Evolutionary conservation across 148 eudicot genomes (phyloP).

Genomic region (Chenopodium album): DNA sequence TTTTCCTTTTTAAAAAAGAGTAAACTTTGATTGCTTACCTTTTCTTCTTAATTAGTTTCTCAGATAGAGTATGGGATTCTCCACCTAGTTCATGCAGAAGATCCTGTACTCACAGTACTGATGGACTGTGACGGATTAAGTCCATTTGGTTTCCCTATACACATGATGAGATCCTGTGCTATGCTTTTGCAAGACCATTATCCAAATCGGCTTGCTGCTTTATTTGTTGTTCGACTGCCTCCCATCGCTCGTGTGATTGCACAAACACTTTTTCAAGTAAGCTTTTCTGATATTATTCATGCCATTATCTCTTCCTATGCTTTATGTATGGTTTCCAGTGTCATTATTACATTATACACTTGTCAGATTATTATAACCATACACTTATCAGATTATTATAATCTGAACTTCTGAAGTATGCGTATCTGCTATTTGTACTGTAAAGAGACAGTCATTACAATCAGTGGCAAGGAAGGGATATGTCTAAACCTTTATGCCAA

Average conservation of each 20-base stretch:
- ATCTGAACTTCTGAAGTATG: background rate
- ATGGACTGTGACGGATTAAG: conserved; percentile 74
- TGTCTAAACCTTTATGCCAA: background rate
- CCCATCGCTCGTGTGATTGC: conserved; percentile 50
- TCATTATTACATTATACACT: background rate
- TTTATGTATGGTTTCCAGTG: background rate
- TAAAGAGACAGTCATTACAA: background rate
- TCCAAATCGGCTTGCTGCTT: conserved; percentile 64
- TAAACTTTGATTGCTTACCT: conserved; percentile 9
- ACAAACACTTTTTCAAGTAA: conserved; percentile 59
- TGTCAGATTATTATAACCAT: background rate
- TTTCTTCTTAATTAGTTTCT: conserved; percentile 45
- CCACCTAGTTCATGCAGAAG: conserved; percentile 41
- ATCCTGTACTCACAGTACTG: conserved; percentile 57
- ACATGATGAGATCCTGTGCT: conserved; percentile 69
- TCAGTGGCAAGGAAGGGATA: background rate
- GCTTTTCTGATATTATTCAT: conserved; percentile 9
- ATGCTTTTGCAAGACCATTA: conserved; percentile 70
- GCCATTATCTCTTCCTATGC: background rate
- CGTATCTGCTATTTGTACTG: background rate
- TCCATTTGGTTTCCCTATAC: conserved; percentile 62
- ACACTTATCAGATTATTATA: background rate
- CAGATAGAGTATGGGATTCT: conserved; percentile 67
- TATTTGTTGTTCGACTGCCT: conserved; percentile 52
- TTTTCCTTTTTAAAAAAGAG: background rate